These are phyloP conservation scores for Oryza punctata DNA, from an alignment of 176 grass and related monocot genomes.

Conservation along the genomic window DNA sequence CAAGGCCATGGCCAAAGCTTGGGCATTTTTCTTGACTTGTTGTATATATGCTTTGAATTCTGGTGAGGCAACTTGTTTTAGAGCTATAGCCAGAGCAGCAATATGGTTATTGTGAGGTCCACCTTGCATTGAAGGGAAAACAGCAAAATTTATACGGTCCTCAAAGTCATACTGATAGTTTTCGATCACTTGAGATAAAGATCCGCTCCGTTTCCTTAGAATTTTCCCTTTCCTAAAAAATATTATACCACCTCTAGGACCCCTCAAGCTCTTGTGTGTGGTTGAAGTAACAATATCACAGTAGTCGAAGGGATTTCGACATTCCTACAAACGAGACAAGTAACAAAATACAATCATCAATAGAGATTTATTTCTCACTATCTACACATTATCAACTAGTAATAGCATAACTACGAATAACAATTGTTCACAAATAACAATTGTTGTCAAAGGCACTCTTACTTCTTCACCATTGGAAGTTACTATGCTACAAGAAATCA, in stretches of 20 bases:
- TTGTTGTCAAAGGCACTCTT: neutral
- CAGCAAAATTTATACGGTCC: slow-evolving; percentile 89
- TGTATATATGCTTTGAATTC: slow-evolving; percentile 97
- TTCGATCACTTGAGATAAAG: slow-evolving; percentile 57
- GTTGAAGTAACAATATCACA: slow-evolving; percentile 97
- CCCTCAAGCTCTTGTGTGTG: slow-evolving; percentile 93
- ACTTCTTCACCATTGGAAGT: neutral
- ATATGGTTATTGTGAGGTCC: slow-evolving; percentile 99
- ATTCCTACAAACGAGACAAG: slow-evolving; percentile 59
- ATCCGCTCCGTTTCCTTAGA: slow-evolving; percentile 32
- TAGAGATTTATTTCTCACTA: neutral
- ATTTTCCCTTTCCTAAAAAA: slow-evolving; percentile 92
- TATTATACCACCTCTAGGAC: slow-evolving; percentile 92
- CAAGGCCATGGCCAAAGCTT: slow-evolving; percentile 80
- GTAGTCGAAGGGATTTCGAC: slow-evolving; percentile 84
- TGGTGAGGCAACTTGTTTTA: slow-evolving; percentile 84
- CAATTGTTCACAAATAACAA: neutral
- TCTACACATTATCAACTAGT: neutral
- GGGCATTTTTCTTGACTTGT: slow-evolving; percentile 97
- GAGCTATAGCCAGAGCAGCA: slow-evolving; percentile 87
- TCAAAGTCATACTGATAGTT: slow-evolving; percentile 73
- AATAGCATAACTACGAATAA: neutral
- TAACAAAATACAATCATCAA: neutral
- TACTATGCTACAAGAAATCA: no score
- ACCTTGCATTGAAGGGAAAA: slow-evolving; percentile 96